These are phyloP conservation scores for Naganishia randhawae DNA, from an alignment of 768 basidiomycete genomes.

Conservation along the genomic window DNA sequence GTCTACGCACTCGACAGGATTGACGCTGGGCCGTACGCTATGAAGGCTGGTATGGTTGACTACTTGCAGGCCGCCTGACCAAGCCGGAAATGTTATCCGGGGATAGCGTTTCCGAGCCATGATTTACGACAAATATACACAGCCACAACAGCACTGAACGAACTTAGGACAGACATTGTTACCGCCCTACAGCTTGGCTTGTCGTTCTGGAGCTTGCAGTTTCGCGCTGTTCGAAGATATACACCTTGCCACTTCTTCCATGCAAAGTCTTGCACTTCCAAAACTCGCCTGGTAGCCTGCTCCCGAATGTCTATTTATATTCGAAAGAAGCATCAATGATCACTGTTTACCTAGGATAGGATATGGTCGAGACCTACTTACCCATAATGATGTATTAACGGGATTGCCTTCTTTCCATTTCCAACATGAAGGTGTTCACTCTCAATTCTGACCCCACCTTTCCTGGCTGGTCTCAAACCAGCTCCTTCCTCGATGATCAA, in stretches of 20 bases:
- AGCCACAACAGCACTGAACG: too few species aligned
- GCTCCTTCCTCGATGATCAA: conserved; percentile 32
- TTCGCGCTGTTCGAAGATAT: too few species aligned
- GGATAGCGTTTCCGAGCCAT: too few species aligned
- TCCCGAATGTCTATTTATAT: conserved; percentile 8
- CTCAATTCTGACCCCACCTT: conserved; percentile 37
- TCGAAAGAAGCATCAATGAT: neutral
- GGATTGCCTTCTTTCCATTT: neutral
- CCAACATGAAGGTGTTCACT: conserved; percentile 14
- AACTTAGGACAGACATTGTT: neutral
- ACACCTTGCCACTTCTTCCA: conserved; percentile 19
- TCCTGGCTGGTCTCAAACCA: conserved; percentile 47
- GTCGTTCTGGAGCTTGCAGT: too few species aligned
- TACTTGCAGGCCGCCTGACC: too few species aligned
- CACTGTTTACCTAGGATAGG: neutral
- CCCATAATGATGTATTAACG: conserved; percentile 49
- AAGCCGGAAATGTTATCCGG: too few species aligned
- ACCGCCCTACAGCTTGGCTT: conserved; percentile 3
- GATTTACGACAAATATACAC: too few species aligned
- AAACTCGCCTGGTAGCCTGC: conserved; percentile 24
- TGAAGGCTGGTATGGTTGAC: too few species aligned
- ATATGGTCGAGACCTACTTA: conserved; percentile 19
- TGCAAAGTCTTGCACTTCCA: conserved; percentile 21
- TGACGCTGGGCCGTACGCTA: too few species aligned
- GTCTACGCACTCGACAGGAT: too few species aligned